A percentile compares a stretch with the other conserved stretches of the same genome.
These are phyloP conservation scores for Paecilomyces sp. DNA, from an alignment of 2,329 filamentous ascomycete genomes.

Conservation along the genomic window DNA sequence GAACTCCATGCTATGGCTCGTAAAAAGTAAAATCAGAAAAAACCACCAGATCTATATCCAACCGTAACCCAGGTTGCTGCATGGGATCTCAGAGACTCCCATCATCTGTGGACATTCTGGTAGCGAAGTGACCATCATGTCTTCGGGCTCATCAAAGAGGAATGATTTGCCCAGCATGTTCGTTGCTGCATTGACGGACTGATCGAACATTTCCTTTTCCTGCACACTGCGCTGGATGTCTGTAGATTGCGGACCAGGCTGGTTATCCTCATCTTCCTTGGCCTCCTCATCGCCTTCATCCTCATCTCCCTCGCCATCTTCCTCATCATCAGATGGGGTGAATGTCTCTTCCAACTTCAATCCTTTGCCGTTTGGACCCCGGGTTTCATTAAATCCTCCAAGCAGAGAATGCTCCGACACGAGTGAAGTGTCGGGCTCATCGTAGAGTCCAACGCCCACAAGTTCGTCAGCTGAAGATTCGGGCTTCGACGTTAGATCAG, in stretches of 20 bases:
- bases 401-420: constrained; percentile 52
- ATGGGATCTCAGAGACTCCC: constrained; percentile 18
- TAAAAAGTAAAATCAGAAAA: neutral
- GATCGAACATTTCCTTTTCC: neutral
- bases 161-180: constrained; percentile 25
- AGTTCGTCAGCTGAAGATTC: constrained; percentile 62
- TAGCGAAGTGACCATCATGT: constrained; percentile 13
- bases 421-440: constrained; percentile 53
- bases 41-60: constrained; percentile 19
- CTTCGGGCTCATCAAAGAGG: constrained; percentile 23
- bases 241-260: neutral
- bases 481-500: constrained; percentile 44
- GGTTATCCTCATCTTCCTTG: constrained; percentile 4
- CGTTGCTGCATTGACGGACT: constrained; percentile 12
- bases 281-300: constrained; percentile 39
- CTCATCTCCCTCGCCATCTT: constrained; percentile 53
- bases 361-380: constrained; percentile 55
- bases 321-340: constrained; percentile 53
- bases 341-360: constrained; percentile 75
- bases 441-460: constrained; percentile 77
- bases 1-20: constrained; percentile 29
- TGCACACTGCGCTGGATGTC: neutral
- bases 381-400: constrained; percentile 40
- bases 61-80: constrained; percentile 27
- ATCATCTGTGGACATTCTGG: constrained; percentile 18